Conservation (phyloP, 345 rosid genomes). For the Erysimum cheiranthoides region DNA sequence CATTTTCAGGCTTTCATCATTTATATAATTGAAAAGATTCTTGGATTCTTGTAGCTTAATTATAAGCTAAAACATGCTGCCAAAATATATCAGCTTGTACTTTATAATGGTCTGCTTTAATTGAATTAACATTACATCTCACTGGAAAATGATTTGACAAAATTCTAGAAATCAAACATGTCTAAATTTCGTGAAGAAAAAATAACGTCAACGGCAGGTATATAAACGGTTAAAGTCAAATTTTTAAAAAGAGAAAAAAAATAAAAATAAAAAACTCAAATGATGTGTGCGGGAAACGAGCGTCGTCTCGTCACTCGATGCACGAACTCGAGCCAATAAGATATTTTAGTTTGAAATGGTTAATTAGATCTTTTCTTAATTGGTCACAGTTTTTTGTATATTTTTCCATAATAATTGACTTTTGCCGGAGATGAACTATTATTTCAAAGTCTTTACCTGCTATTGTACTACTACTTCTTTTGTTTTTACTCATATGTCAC, state of each 20-base stretch:
- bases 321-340: conserved; percentile 47
- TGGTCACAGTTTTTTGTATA: conserved; percentile 13
- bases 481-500: conserved; percentile 16
- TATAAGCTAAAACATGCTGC: neutral
- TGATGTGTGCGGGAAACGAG: conserved; percentile 49
- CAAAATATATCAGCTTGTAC: neutral
- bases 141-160: neutral
- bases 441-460: conserved; percentile 31
- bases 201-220: conserved; percentile 11
- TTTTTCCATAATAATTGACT: conserved; percentile 18
- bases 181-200: conserved; percentile 14
- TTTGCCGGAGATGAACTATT: conserved; percentile 1
- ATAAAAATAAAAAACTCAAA: conserved; percentile 8
- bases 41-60: neutral
- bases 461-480: conserved; percentile 19
- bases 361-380: conserved; percentile 24
- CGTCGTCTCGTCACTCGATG: conserved; percentile 40
- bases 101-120: neutral
- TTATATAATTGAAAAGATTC: neutral
- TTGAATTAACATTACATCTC: neutral
- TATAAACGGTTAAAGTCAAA: neutral
- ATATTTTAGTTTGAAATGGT: neutral
- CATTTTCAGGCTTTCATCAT: conserved; percentile 25
- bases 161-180: conserved; percentile 2
- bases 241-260: neutral